Conservation (phyloP, 441 rosid species). For the Omphalea diandra region DNA sequence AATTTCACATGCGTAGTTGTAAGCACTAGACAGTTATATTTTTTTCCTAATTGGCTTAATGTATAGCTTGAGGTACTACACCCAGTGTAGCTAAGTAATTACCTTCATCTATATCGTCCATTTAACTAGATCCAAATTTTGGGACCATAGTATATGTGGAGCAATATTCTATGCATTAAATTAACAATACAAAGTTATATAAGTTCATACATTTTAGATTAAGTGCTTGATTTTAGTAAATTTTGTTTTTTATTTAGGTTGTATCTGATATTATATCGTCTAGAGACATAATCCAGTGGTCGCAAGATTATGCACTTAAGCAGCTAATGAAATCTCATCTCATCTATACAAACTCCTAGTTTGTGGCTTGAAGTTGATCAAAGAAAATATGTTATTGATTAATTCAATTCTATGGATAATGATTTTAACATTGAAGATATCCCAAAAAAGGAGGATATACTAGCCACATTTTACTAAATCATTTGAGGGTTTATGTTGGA, state of each 20-base stretch:
- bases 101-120: too few species aligned
- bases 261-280: constrained; percentile 47
- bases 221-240: constrained; percentile 2
- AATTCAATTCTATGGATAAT: constrained; percentile 50
- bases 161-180: not conserved
- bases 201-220: not conserved
- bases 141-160: too few species aligned
- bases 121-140: too few species aligned
- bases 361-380: constrained; percentile 42
- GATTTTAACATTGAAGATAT: constrained; percentile 56
- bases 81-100: too few species aligned
- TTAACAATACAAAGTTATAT: not conserved
- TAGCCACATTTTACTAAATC: constrained; percentile 79
- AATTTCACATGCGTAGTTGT: too few species aligned
- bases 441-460: constrained; percentile 64
- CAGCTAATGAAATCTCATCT: constrained; percentile 65
- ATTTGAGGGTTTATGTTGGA: constrained; percentile 57
- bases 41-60: too few species aligned
- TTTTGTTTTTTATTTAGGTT: constrained; percentile 43
- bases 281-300: constrained; percentile 63
- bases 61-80: too few species aligned
- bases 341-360: constrained; percentile 57
- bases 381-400: constrained; percentile 41
- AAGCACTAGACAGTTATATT: too few species aligned
- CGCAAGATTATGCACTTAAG: constrained; percentile 71